A percentile compares a stretch with the other conserved stretches of the same genome.
These are phyloP conservation scores for Euryodendron excelsum DNA, from an alignment of 148 eudicot species.

Conservation along the genomic window DNA sequence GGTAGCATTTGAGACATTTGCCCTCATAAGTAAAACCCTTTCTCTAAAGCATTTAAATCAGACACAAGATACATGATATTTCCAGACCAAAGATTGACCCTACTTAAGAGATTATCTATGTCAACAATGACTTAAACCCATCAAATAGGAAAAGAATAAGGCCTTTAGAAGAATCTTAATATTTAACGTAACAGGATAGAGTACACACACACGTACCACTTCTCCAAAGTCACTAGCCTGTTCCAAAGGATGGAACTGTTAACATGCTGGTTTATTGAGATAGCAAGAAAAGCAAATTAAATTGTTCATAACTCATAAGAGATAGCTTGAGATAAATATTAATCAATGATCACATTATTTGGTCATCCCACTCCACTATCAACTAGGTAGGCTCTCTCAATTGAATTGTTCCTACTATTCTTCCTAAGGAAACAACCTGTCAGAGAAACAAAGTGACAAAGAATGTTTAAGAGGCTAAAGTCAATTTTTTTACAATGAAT, in stretches of 20 bases:
- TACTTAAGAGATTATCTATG: not conserved
- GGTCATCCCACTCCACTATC: not conserved
- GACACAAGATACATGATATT: not conserved
- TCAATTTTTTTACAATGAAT: not conserved
- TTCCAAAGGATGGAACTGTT: not conserved
- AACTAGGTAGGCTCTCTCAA: not conserved
- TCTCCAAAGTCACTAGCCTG: not conserved
- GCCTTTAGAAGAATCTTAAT: not conserved
- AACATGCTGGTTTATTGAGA: not conserved
- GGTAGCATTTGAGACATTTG: not conserved
- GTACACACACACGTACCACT: too few species aligned
- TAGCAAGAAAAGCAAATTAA: not conserved
- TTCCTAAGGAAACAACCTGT: not conserved
- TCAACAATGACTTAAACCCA: not conserved
- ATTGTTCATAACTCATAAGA: too few species aligned
- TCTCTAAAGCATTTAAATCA: not conserved
- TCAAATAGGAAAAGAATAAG: not conserved
- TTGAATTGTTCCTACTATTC: not conserved
- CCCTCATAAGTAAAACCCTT: not conserved
- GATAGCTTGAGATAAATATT: not conserved
- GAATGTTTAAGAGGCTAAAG: not conserved
- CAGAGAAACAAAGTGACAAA: not conserved
- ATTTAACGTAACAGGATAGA: too few species aligned
- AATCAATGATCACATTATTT: not conserved
- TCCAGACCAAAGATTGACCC: not conserved